phyloP scores from a whole-genome alignment of 345 rosid species.

The Eucalyptus regnans region DNA sequence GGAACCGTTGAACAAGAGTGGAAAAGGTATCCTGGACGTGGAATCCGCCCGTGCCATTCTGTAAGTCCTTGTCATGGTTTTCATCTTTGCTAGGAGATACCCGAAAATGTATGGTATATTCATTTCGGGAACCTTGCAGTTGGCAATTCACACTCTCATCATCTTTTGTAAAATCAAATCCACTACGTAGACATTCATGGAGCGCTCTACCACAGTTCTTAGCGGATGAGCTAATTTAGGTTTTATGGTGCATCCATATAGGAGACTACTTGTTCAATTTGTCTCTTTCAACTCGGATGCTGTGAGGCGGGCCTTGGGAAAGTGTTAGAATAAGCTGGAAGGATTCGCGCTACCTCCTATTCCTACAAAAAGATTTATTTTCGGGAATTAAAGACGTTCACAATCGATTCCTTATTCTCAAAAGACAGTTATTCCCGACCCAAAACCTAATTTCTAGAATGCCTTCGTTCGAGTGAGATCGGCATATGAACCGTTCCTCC shows the following conservation, averaged over 20 bases:
- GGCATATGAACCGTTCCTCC: neutral
- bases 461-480: too few species aligned
- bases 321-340: too few species aligned
- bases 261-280: neutral
- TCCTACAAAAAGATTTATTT: too few species aligned
- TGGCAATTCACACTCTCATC: neutral
- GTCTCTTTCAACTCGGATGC: neutral
- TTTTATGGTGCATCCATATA: neutral
- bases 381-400: too few species aligned
- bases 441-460: too few species aligned
- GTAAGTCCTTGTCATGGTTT: too few species aligned
- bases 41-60: neutral
- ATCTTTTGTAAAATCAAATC: slow-evolving; percentile 1
- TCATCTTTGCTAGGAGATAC: too few species aligned
- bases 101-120: rapidly evolving
- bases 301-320: neutral
- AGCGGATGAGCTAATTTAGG: neutral
- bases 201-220: neutral
- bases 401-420: too few species aligned
- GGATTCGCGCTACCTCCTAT: too few species aligned
- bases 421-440: too few species aligned
- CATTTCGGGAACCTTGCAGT: neutral
- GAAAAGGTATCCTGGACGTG: neutral
- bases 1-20: neutral
- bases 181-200: neutral